Base-by-base conservation (phyloP, 768 basidiomycete species). In the Naganishia friedmannii region DNA sequence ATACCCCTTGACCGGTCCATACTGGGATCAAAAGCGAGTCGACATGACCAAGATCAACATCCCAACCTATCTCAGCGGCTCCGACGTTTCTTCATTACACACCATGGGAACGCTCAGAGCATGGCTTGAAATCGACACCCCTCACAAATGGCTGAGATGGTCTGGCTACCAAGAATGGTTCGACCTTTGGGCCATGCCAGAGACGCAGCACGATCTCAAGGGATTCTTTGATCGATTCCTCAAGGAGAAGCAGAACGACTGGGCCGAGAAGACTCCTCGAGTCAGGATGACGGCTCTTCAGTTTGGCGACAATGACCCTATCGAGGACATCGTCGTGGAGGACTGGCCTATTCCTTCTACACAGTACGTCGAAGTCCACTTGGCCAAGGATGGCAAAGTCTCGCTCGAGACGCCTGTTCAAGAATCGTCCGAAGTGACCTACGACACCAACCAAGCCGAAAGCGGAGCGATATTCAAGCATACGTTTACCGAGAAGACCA, bases 1-100 rank as follows among this genome's bases (percentile, higher is more conserved):
- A 53, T 51, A 51, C 48, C 48, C 48, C n/a, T 51, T 51, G 48
- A 51, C 48, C 23, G 48, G 48, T 53, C 28, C 54, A n/a, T 63
- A 71, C 56, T 75, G 74, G 74, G 67, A 67, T 29, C 66, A 71
- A 32, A 75, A 75, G 66, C 70, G 74, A 60, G 66, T 68, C 57
- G 68, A 68, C n/a, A 34, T 58, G 31, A 23, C 21, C n/a, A 42
- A 28, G 45, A 74, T 72, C 66, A 68, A 70, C 10, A 70, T 74
- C 39, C 71, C 73, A 0, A 56, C 63, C 34, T 72, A 72, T 57
- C 21, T 68, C 67, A 54, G 63, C 17, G 70, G 70, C 65, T 73
- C 73, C n/a, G 66, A 73, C 67, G 68, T 67, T 37, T 34, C 31
- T n/a, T 58, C 34, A 6, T 12, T 74, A 63, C 42, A 74, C 55